Base-by-base conservation (phyloP, 1,284 basidiomycete species). In the Fomitopsis palustris region DNA sequence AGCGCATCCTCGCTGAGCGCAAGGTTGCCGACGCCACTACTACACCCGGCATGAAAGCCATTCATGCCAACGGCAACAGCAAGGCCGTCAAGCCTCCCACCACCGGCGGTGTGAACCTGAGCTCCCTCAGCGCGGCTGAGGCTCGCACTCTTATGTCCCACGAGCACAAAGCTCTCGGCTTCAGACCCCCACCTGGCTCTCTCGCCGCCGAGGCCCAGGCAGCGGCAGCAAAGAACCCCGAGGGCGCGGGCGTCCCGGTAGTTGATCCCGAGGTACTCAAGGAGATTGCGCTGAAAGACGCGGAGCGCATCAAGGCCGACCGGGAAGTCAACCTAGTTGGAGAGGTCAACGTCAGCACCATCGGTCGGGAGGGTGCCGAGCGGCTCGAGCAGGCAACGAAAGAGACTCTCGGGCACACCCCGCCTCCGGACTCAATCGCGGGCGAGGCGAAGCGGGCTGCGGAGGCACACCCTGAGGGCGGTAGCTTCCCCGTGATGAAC, bases 161-260 rank as follows among this genome's bases (percentile, higher is more conserved):
- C 42, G 72, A 75, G 58, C 72, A 74, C 62, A 70, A 69, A 54
- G 72, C 71, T 4, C 69, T 75, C 1, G 72, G 71, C 1, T 74
- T 72, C 65, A 69, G 71, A 14, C 72, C 73, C 12, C 74, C 74
- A n/a, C 64, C 69, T 0, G 70, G 69, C 39, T 74, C 73, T 12
- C 68, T 73, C 35, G 72, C 73, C 0, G 70, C 72, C 0, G 67
- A 70, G 53, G 73, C 72, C 14, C 71, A 71, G 52, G 66, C 67
- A 3, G 64, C 60, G 8, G 72, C 74, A 5, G 69, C 74, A 4
- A 72, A 66, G 56, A 67, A 70, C 56, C 70, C 71, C 6, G 56
- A 64, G 0, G 64, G 65, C 27, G 45, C 67, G 17, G 69, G 68
- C 35, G 27, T 62, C 4, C 61, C 60, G 2, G 59, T 49, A 2